Conservation (phyloP, 768 basidiomycete species). For the Inosperma sp. region DNA sequence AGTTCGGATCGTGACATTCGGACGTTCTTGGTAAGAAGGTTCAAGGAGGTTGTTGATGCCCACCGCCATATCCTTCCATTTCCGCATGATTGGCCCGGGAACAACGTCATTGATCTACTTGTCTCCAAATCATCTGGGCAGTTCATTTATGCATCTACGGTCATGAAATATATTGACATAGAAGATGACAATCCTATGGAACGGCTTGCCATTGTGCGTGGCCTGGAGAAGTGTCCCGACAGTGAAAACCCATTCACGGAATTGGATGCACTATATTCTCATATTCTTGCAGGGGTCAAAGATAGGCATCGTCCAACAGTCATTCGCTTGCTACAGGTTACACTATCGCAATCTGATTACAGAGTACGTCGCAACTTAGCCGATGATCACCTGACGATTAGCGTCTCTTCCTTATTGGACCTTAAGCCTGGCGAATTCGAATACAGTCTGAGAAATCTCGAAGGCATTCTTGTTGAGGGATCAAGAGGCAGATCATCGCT, state of each 20-base stretch:
- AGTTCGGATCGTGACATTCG: not conserved
- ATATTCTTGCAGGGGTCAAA: not conserved
- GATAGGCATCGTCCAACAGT: not conserved
- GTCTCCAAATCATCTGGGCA: slow-evolving; percentile 13
- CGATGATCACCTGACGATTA: not conserved
- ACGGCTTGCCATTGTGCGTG: slow-evolving; percentile 1
- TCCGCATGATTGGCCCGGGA: not conserved
- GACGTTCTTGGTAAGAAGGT: not conserved
- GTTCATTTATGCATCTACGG: slow-evolving; percentile 16
- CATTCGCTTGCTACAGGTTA: not conserved
- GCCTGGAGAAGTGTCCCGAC: not conserved
- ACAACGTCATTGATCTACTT: not conserved
- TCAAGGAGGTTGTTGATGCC: not conserved
- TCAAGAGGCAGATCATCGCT: not conserved
- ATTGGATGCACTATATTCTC: not conserved
- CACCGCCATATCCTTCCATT: not conserved
- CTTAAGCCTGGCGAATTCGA: not conserved
- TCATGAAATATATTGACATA: slow-evolving; percentile 10
- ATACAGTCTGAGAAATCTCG: not conserved
- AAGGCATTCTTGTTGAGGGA: not conserved
- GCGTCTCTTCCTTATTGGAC: not conserved
- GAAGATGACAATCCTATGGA: slow-evolving; percentile 1
- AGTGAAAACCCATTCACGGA: not conserved
- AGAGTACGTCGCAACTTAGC: too few relatives aligned
- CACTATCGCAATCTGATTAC: not conserved